phyloP scores from a whole-genome alignment of 257 asterid genomes.

The Ocimum tenuiflorum region DNA sequence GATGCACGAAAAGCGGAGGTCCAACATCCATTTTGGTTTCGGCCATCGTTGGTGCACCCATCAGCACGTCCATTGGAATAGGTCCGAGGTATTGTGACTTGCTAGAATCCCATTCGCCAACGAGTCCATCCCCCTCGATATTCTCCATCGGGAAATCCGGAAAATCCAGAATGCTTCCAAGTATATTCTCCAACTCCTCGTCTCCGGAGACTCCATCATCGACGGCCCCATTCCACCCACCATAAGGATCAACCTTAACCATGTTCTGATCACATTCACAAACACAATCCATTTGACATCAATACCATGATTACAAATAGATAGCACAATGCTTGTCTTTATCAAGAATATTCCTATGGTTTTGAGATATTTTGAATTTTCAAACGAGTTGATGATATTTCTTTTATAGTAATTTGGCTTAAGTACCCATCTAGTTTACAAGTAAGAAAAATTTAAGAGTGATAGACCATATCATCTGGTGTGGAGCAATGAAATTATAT shows the following conservation, averaged over 20 bases:
- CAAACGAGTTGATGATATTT: not conserved
- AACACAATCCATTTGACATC: not conserved
- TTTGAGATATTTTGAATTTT: not conserved
- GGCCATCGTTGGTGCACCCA: conserved; percentile 21
- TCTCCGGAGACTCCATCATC: conserved; percentile 6
- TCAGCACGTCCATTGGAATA: conserved; percentile 45
- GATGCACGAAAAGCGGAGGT: conserved; percentile 8
- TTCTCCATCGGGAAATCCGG: conserved; percentile 69
- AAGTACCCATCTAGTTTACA: too few relatives aligned
- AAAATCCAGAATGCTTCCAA: conserved; percentile 21
- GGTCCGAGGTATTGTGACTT: conserved; percentile 53
- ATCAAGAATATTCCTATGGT: not conserved
- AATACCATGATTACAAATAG: not conserved
- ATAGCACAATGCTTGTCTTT: not conserved
- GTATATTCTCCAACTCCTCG: conserved; percentile 39
- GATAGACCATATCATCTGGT: too few relatives aligned
- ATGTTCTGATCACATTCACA: conserved; percentile 26
- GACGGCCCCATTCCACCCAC: conserved; percentile 32
- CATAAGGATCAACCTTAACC: conserved; percentile 42
- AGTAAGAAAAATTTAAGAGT: too few relatives aligned
- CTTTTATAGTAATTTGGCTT: too few relatives aligned
- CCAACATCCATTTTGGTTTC: conserved; percentile 15
- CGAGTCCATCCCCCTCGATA: conserved; percentile 42
- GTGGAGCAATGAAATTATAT: too few relatives aligned
- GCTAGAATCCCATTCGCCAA: conserved; percentile 57